Conservation (phyloP, 2,329 filamentous ascomycete genomes). For the Aspergillus arachidicola region DNA sequence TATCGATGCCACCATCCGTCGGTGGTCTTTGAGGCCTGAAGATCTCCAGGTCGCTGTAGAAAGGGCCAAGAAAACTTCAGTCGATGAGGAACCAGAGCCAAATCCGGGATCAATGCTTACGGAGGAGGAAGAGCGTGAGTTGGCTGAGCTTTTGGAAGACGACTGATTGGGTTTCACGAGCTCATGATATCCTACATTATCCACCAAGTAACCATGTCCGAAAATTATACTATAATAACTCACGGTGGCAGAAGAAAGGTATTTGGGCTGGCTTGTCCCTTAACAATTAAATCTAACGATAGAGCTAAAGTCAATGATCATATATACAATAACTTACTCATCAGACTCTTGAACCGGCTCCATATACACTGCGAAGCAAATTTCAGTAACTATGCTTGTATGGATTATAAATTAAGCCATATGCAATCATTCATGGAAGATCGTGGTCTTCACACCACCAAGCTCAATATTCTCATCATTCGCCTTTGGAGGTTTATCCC, state of each 20-base stretch:
- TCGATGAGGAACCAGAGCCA: slow-evolving; percentile 50
- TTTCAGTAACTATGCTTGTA: neutral
- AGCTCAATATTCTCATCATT: slow-evolving; percentile 4
- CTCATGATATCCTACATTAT: neutral
- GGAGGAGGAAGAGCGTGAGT: slow-evolving; percentile 86
- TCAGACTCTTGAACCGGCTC: too few species aligned
- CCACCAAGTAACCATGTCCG: neutral
- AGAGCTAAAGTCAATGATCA: too few species aligned
- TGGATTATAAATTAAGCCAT: neutral
- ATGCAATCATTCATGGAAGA: neutral
- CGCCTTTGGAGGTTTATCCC: neutral
- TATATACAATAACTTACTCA: too few species aligned
- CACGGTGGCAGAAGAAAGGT: too few species aligned
- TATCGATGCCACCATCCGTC: slow-evolving; percentile 85
- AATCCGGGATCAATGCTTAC: slow-evolving; percentile 64
- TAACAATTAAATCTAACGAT: too few species aligned
- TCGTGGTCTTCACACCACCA: slow-evolving; percentile 2
- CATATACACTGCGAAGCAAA: too few species aligned
- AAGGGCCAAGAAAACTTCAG: slow-evolving; percentile 47
- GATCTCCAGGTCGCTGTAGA: slow-evolving; percentile 62
- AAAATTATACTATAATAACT: neutral
- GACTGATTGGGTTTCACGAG: slow-evolving; percentile 35
- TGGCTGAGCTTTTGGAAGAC: slow-evolving; percentile 87
- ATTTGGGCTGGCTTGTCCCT: too few species aligned
- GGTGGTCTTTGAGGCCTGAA: slow-evolving; percentile 71